Evolutionary conservation across 495 filamentous ascomycete species (phyloP), one percentile per base, ranked within the genome.

Genomic region (Lindgomyces ingoldianus): DNA sequence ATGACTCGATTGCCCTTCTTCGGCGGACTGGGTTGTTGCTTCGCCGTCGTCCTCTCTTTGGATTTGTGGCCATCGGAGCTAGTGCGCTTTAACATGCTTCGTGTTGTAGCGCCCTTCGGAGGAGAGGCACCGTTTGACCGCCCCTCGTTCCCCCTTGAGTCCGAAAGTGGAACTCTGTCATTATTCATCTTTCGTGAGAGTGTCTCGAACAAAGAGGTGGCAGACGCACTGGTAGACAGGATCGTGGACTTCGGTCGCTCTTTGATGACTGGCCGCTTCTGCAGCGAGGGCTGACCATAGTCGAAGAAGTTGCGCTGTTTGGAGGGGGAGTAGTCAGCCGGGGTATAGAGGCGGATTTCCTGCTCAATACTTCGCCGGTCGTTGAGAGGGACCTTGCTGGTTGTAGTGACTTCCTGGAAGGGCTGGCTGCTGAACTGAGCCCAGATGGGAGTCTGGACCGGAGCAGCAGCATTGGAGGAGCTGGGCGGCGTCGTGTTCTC

Each of bases 381-480:
- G 57, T 80, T 79, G 2, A 77, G 68, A 24, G 78, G 65, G 49
- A 77, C 48, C 14, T 67, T 74, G 27, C 70, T 75, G 6, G 71
- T 72, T 44, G 54, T 72, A 1, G 76, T 72, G 19, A 76, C 73
- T 46, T 81, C 78, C 39, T 77, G 74, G 42, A 80, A 68, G 12
- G 75, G 74, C 60, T 76, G 79, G 4, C 78, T 77, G 24, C 83
- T 75, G 71, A 89, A 93, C 69, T 92, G 87, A 1, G 86, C 83
- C 80, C 90, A 96, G 24, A 91, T 87, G 2, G 92, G 91, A 19
- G 91, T 88, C 26, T 84, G 79, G 66, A 83, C 44, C 12, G 60
- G 60, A 3, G 26, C 74, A 46, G 78, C 72, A 53, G 75, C 74
- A 52, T 76, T 74, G 47, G 82, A 74, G 12, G 85, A 83, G 53